These are phyloP conservation scores for Metschnikowia peoriensis DNA, from an alignment of 805 yeast species.

Conservation along the genomic window DNA sequence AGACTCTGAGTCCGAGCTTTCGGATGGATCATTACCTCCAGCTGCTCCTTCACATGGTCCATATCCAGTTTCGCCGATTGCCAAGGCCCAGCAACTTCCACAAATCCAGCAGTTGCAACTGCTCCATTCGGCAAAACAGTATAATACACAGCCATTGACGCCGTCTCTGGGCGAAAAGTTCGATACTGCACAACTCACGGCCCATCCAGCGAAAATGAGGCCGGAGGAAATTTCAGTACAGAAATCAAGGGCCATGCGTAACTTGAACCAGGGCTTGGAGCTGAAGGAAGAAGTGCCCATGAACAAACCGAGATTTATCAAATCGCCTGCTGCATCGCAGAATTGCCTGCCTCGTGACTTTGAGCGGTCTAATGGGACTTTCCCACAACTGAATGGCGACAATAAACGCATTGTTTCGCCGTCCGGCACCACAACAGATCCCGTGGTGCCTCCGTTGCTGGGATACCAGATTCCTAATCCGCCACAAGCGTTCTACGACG, in stretches of 20 bases:
- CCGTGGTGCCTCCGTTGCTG: neutral
- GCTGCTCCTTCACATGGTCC: constrained; percentile 12
- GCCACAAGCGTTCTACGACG: neutral
- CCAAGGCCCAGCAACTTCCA: constrained; percentile 13
- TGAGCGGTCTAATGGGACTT: neutral
- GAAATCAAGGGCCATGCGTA: constrained; percentile 5
- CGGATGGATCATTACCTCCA: constrained; percentile 8
- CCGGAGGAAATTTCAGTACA: neutral
- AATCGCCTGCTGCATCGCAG: constrained; percentile 24
- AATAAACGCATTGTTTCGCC: neutral
- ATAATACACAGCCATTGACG: constrained; percentile 12
- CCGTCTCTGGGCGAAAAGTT: constrained; percentile 16
- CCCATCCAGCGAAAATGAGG: neutral
- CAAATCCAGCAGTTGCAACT: constrained; percentile 17
- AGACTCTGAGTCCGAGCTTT: neutral
- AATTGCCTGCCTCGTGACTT: constrained; percentile 4
- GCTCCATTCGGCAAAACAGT: constrained; percentile 12
- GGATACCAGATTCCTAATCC: neutral
- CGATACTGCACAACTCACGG: constrained; percentile 1
- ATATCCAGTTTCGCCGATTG: neutral
- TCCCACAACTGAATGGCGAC: neutral
- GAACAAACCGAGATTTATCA: constrained; percentile 31
- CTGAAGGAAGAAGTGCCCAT: neutral
- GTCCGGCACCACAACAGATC: neutral
- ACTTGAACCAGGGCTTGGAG: constrained; percentile 6